These are phyloP conservation scores for Epichloe gansuensis DNA, from an alignment of 2,329 filamentous ascomycete species.

Conservation along the genomic window DNA sequence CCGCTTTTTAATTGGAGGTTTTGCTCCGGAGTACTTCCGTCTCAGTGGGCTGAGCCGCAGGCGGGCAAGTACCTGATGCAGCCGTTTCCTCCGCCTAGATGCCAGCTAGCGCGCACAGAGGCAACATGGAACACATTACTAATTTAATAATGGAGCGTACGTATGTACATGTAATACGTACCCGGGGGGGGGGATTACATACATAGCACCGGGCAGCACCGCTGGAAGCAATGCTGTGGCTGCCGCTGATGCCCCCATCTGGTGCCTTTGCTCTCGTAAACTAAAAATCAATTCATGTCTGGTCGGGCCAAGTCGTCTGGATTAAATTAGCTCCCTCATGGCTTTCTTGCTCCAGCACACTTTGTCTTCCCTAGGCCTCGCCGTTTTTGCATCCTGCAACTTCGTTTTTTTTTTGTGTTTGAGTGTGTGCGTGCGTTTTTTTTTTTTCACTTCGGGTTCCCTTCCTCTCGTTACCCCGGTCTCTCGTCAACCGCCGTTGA, in stretches of 20 bases:
- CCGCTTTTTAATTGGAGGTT: constrained; percentile 2
- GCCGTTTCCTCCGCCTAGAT: background rate
- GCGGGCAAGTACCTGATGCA: background rate
- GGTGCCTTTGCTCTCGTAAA: background rate
- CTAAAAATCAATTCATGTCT: no score
- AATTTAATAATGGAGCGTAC: background rate
- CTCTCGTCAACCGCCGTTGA: background rate
- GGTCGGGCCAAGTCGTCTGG: background rate
- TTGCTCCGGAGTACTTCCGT: constrained; percentile 1
- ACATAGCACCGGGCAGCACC: background rate
- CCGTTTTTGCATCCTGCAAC: background rate
- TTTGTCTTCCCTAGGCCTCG: background rate
- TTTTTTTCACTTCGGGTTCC: no score
- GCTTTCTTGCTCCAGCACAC: background rate
- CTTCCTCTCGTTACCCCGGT: background rate
- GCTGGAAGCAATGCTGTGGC: background rate
- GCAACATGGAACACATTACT: background rate
- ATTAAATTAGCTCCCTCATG: background rate
- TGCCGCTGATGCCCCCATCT: background rate
- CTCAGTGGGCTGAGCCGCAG: background rate
- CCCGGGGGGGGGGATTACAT: no score
- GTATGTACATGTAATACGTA: no score
- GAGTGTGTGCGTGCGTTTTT: background rate
- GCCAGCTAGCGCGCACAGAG: background rate
- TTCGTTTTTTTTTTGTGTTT: background rate